Base-by-base conservation (phyloP, 495 filamentous ascomycete genomes). In the Rhizodiscina lignyota region DNA sequence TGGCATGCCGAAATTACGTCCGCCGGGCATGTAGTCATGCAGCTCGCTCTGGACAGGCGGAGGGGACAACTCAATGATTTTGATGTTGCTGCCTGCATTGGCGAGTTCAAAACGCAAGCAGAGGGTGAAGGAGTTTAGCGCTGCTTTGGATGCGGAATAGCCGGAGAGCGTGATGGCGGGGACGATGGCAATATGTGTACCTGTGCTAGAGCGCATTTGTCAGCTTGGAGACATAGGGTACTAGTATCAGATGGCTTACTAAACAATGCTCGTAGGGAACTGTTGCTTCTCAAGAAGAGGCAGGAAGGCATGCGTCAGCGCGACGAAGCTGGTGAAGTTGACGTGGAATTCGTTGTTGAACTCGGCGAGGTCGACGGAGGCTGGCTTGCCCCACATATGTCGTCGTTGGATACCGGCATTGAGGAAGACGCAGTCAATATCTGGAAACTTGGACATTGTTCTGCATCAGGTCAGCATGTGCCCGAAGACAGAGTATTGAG, bases 141-240 rank as follows among this genome's bases (percentile, higher is more conserved):
- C 66, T 0, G 63, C 56, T 38, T 63, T 63, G 10, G 58, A 57
- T 0, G 59, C 55, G 1, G 47, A 61, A 42, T 67, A 67, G 1
- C 47, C 60, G 0, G 59, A 45, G 8, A 62, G 42, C n/a, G 44
- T 43, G 0, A 45, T 43, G 1, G 55, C 56, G 0, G 66, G 61
- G 6, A 63, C 39, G 27, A 61, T 47, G n/a, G 54, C 49, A 13
- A 67, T 36, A 35, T 60, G 55, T 5, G 63, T 62, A 3, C 51
- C 51, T 1, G 64, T 59, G 28, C 60, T 59, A 27, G 20, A 8
- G 13, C 26, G 18, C 18, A 18, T 11, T 18, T 18, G 17, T 22
- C 23, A 13, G 16, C 17, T 23, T 34, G 26, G 6, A 5, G 36
- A 18, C 13, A 12, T 32, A 5, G 18, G 1, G 13, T 32, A n/a